Percentiles rank a stretch among this genome's conserved stretches.
Evolutionary conservation across 352 stramenopile genomes (phyloP).

Genomic region (Phytophthora meadii): DNA sequence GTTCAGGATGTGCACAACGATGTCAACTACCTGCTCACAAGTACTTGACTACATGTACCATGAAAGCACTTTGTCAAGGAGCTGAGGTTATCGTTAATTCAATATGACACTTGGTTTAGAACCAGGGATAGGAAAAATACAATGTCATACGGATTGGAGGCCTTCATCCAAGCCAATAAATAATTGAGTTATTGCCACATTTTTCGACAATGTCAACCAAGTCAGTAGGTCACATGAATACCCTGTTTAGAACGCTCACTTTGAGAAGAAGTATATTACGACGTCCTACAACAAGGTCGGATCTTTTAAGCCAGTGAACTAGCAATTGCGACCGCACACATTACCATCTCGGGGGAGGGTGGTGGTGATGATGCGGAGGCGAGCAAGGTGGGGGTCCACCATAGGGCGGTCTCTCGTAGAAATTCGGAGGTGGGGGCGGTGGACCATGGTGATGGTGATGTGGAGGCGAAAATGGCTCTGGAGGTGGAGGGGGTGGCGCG

Average conservation of each 20-base stretch:
- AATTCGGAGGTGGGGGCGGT: slow-evolving; percentile 11
- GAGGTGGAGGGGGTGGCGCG: neutral
- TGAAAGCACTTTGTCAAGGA: no score
- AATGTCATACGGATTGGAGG: no score
- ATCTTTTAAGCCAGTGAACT: neutral
- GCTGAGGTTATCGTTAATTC: no score
- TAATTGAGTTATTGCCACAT: no score
- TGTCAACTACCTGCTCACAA: no score
- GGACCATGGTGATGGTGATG: slow-evolving; percentile 10
- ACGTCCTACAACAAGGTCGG: neutral
- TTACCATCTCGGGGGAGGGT: slow-evolving; percentile 22
- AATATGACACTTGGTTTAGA: no score
- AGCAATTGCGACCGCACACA: neutral
- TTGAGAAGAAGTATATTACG: slow-evolving; percentile 1
- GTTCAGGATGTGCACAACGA: no score
- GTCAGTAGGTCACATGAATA: no score
- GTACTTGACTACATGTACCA: no score
- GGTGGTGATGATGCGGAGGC: slow-evolving; percentile 24
- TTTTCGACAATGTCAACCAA: no score
- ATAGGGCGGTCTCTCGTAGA: slow-evolving; percentile 13
- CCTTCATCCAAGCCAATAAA: no score
- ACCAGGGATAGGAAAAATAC: no score
- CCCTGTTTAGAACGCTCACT: neutral
- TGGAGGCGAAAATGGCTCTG: slow-evolving; percentile 7
- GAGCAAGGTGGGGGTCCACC: slow-evolving; percentile 12